Conservation (phyloP, 148 eudicot species). For the Chenopodium quinoa region DNA sequence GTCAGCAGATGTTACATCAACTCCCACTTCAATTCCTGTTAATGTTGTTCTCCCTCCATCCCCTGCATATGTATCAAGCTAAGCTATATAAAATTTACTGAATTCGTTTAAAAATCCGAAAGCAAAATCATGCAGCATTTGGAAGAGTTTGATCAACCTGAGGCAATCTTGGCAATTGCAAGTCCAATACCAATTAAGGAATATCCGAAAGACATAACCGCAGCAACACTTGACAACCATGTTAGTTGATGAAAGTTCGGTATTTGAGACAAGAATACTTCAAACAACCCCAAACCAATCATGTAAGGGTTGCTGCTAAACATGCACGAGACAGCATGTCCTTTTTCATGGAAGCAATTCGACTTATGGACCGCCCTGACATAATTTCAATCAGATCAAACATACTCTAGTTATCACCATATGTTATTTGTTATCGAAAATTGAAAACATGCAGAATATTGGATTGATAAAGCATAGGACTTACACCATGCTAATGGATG, state of each 20-base stretch:
- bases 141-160: slow-evolving; percentile 33
- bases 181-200: slow-evolving; percentile 69
- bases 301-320: slow-evolving; percentile 49
- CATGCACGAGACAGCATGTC: slow-evolving; percentile 51
- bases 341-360: slow-evolving; percentile 57
- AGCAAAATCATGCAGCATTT: too few species aligned
- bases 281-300: slow-evolving; percentile 61
- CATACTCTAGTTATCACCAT: background rate
- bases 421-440: background rate
- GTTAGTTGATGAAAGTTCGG: slow-evolving; percentile 66
- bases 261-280: slow-evolving; percentile 66
- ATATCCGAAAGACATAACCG: slow-evolving; percentile 71
- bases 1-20: slow-evolving; percentile 44
- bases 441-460: background rate
- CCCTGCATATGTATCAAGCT: slow-evolving; percentile 29
- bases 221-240: slow-evolving; percentile 62
- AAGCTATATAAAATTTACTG: too few species aligned
- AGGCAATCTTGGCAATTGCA: slow-evolving; percentile 48
- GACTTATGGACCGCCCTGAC: slow-evolving; percentile 74
- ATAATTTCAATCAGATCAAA: background rate
- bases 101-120: too few species aligned
- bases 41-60: slow-evolving; percentile 43
- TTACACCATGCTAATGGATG: slow-evolving; percentile 91
- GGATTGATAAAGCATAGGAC: slow-evolving; percentile 15
- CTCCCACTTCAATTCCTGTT: slow-evolving; percentile 56